These are phyloP conservation scores for Flaveria ramosissima DNA, from an alignment of 129 eudicot genomes.

Conservation along the genomic window DNA sequence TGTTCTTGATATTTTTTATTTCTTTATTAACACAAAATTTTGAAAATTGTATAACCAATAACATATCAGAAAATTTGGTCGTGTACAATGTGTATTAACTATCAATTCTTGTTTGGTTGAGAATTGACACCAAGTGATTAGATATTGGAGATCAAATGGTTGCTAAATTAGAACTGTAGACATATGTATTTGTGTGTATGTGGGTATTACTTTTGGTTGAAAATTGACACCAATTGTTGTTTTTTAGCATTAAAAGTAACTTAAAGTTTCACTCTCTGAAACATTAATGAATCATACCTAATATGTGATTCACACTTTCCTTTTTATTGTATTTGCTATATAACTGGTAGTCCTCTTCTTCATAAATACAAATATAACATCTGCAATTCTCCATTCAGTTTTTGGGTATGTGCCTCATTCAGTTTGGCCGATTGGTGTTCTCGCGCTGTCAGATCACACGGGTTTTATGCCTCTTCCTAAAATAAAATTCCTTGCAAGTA, in stretches of 20 bases:
- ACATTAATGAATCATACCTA: background rate
- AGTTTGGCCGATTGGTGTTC: conserved; percentile 89
- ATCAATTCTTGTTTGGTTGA: too few species aligned
- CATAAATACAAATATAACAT: background rate
- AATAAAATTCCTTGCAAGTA: conserved; percentile 86
- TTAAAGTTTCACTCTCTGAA: background rate
- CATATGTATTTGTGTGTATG: too few species aligned
- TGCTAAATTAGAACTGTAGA: too few species aligned
- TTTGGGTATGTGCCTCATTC: conserved; percentile 97
- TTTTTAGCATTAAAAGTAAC: background rate
- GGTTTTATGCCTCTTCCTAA: conserved; percentile 85
- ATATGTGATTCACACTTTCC: background rate
- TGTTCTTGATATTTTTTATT: too few species aligned
- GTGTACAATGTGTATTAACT: too few species aligned
- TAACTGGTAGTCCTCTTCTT: background rate
- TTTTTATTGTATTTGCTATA: background rate
- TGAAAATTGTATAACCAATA: too few species aligned
- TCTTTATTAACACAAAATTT: too few species aligned
- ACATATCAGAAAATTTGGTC: too few species aligned
- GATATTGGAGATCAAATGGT: too few species aligned
- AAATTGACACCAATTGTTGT: conserved; percentile 1
- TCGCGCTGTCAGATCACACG: conserved; percentile 72
- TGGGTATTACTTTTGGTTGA: conserved; percentile 6
- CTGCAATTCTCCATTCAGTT: conserved; percentile 49
- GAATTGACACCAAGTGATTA: too few species aligned